Conservation (phyloP, 2,329 filamentous ascomycete species). For the Pseudonectria foliicola region DNA sequence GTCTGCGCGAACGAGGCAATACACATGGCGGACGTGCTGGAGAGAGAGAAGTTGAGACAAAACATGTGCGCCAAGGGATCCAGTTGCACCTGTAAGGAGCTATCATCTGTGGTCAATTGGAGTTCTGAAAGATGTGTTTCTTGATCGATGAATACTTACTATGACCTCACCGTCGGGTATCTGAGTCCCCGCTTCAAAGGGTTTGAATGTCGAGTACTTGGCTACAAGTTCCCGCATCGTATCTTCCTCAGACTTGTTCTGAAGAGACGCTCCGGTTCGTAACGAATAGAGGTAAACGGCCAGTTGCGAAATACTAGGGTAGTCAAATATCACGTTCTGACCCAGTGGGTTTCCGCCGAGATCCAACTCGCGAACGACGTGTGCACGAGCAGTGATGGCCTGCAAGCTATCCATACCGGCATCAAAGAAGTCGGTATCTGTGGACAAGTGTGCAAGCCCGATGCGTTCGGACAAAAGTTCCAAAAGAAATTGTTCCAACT, state of each 20-base stretch:
- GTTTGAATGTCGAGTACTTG: slow-evolving; percentile 30
- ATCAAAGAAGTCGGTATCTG: slow-evolving; percentile 50
- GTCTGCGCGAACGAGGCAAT: slow-evolving; percentile 40
- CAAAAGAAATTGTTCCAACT: slow-evolving; percentile 28
- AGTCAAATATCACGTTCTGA: slow-evolving; percentile 54
- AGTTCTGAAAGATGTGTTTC: accelerated
- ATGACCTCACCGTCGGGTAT: slow-evolving; percentile 24
- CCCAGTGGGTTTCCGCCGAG: slow-evolving; percentile 38
- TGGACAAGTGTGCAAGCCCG: slow-evolving; percentile 5
- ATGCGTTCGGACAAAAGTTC: slow-evolving; percentile 17
- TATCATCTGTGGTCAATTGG: slow-evolving; percentile 7
- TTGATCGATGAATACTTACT: slow-evolving; percentile 14
- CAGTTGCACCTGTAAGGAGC: slow-evolving; percentile 54
- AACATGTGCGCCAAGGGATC: slow-evolving; percentile 52
- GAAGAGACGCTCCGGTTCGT: slow-evolving; percentile 7
- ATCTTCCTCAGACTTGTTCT: slow-evolving; percentile 19
- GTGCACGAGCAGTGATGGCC: slow-evolving; percentile 46
- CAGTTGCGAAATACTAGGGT: slow-evolving; percentile 22
- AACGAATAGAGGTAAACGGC: slow-evolving; percentile 18
- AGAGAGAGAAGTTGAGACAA: slow-evolving; percentile 50
- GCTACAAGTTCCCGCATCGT: slow-evolving; percentile 27
- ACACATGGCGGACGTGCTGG: slow-evolving; percentile 47
- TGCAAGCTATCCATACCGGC: slow-evolving; percentile 53
- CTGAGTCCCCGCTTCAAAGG: slow-evolving; percentile 12
- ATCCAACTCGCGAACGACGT: slow-evolving; percentile 44